Evolutionary conservation across 805 yeast species (phyloP).

Genomic region (Scheffersomyces coipomensis): DNA sequence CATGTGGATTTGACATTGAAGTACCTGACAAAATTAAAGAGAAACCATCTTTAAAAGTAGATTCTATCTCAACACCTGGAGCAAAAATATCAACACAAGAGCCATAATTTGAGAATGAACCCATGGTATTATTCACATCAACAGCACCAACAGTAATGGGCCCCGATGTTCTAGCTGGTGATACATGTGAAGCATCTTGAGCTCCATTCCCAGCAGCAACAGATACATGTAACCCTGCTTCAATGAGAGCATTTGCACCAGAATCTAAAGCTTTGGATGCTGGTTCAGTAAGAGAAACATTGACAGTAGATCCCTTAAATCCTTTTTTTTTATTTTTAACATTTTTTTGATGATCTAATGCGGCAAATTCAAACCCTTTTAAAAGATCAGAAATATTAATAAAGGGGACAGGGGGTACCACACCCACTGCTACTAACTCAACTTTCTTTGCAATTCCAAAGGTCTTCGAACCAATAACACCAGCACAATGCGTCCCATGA

Average conservation of each 20-base stretch:
- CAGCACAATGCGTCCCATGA: slow-evolving; percentile 93
- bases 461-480: slow-evolving; percentile 71
- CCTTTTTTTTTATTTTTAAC: slow-evolving; percentile 32
- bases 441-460: slow-evolving; percentile 77
- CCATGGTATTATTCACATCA: not conserved
- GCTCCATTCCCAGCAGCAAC: slow-evolving; percentile 64
- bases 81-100: not conserved
- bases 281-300: slow-evolving; percentile 61
- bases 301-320: slow-evolving; percentile 57
- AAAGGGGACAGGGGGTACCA: slow-evolving; percentile 33
- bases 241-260: slow-evolving; percentile 57
- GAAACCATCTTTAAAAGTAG: slow-evolving; percentile 52
- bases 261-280: slow-evolving; percentile 51
- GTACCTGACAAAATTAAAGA: slow-evolving; percentile 56
- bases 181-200: slow-evolving; percentile 55
- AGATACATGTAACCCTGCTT: slow-evolving; percentile 55
- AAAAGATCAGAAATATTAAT: slow-evolving; percentile 37
- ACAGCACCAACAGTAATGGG: slow-evolving; percentile 17
- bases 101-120: not conserved
- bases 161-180: slow-evolving; percentile 56
- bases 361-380: slow-evolving; percentile 38
- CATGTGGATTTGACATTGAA: slow-evolving; percentile 61
- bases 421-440: slow-evolving; percentile 36
- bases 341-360: slow-evolving; percentile 22
- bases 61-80: slow-evolving; percentile 47